Conservation (phyloP, 768 basidiomycete genomes). For the Auriscalpium orientale region DNA sequence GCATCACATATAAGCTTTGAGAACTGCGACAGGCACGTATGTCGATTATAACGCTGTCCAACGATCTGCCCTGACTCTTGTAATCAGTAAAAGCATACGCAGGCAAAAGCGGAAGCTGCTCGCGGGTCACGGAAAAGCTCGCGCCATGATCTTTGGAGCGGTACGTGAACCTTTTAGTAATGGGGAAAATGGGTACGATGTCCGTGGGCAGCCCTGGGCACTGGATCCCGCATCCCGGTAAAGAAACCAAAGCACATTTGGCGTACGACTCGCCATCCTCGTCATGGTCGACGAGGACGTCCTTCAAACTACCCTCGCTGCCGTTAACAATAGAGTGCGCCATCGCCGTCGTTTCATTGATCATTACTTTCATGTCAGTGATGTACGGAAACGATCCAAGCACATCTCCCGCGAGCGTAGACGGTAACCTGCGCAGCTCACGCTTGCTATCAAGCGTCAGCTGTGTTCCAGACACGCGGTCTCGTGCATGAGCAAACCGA, state of each 20-base stretch:
- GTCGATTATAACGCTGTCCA: not conserved
- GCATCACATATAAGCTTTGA: not conserved
- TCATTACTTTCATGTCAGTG: not conserved
- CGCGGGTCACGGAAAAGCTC: not conserved
- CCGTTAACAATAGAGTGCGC: not conserved
- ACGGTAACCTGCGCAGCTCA: not conserved
- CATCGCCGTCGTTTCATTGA: not conserved
- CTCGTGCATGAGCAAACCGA: not conserved
- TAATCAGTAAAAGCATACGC: not conserved
- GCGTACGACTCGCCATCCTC: not conserved
- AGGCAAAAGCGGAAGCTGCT: not conserved
- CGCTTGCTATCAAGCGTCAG: not conserved
- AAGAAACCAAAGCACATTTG: not conserved
- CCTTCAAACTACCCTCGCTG: not conserved
- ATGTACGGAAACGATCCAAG: not conserved
- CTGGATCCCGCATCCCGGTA: not conserved
- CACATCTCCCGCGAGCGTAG: not conserved
- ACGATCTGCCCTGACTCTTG: not conserved
- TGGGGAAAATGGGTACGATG: not conserved
- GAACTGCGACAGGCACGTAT: not conserved
- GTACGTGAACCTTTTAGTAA: not conserved
- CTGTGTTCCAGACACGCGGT: not conserved
- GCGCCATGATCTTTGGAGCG: not conserved
- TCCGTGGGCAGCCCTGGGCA: not conserved
- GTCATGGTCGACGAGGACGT: not conserved